Base-by-base conservation (phyloP, 805 yeast genomes). In the Lipomyces kockii region DNA sequence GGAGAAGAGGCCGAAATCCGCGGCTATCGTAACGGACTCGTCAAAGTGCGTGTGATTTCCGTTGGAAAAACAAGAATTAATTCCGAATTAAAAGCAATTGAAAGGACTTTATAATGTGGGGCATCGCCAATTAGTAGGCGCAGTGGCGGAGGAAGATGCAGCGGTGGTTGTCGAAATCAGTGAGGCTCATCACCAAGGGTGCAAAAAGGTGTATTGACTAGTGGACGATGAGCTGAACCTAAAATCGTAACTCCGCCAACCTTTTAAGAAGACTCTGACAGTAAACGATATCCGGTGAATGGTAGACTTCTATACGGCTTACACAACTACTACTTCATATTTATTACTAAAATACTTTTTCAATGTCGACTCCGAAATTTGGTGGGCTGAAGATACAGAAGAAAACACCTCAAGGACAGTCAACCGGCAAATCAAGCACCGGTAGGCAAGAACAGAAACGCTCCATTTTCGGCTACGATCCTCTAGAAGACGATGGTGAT, bases 401-500 rank as follows among this genome's bases (percentile, higher is more conserved):
- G 64, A 61, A 62, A 60, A 17, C 20, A 14, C 20, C 58, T 9
- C 14, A 25, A 14, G 56, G n/a, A 14, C 17, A 35, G 11, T 12
- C 56, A 3, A 29, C 32, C 57, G 20, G 32, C n/a, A 32, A 3
- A 49, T 49, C 56, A 17, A 29, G 56, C 22, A 29, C 37, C 20
- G 39, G 27, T 6, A 34, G n/a, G 17, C 37, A 5, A 32, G 29
- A 34, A 11, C 14, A 12, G 46, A 43, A 39, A 20, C 27, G 46
- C 20, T 63, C 66, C 20, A 49, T 63, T 14, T 65, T 65, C 29
- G 67, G 57, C 51, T 34, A 64, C 22, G 67, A 62, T 35, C 51
- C 61, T 6, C 53, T 57, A n/a, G 68, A 62, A 52, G 58, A 46
- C 35, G 62, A 46, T 27, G 60, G 46, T 39, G 66, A 57, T 7